Percentiles rank a stretch among this genome's conserved stretches.
These are phyloP conservation scores for Podila horticola DNA, from an alignment of 192 early-diverging fungal species.

Conservation along the genomic window DNA sequence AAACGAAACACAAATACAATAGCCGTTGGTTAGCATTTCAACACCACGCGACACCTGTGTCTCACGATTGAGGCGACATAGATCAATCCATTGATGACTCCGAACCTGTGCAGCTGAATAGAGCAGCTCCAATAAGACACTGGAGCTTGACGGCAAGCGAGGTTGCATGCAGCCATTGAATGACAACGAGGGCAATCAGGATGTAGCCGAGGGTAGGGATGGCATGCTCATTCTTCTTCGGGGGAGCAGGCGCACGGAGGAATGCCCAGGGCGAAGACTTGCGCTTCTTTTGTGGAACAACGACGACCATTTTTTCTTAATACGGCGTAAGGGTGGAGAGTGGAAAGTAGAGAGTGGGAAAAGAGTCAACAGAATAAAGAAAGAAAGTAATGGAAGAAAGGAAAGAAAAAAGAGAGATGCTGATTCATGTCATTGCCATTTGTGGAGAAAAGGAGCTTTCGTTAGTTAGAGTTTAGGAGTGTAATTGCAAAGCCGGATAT, in stretches of 20 bases:
- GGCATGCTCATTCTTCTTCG: constrained; percentile 40
- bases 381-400: background rate
- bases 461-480: background rate
- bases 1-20: background rate
- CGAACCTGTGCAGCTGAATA: constrained; percentile 46
- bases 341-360: constrained; percentile 1
- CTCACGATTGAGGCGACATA: background rate
- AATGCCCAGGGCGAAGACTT: constrained; percentile 26
- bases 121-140: constrained; percentile 35
- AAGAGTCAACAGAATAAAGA: background rate
- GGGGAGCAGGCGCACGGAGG: constrained; percentile 24
- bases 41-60: background rate
- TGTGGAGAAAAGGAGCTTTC: background rate
- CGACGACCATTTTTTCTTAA: background rate
- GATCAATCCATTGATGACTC: background rate
- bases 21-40: background rate
- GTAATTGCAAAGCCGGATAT: background rate
- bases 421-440: constrained; percentile 1
- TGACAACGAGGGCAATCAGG: constrained; percentile 31
- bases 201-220: constrained; percentile 38
- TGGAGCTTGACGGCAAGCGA: constrained; percentile 46
- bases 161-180: constrained; percentile 42
- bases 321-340: background rate
- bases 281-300: constrained; percentile 1
- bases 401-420: background rate